phyloP scores from a whole-genome alignment of 2,329 filamentous ascomycete genomes.

The Cyphellophora attinorum region DNA sequence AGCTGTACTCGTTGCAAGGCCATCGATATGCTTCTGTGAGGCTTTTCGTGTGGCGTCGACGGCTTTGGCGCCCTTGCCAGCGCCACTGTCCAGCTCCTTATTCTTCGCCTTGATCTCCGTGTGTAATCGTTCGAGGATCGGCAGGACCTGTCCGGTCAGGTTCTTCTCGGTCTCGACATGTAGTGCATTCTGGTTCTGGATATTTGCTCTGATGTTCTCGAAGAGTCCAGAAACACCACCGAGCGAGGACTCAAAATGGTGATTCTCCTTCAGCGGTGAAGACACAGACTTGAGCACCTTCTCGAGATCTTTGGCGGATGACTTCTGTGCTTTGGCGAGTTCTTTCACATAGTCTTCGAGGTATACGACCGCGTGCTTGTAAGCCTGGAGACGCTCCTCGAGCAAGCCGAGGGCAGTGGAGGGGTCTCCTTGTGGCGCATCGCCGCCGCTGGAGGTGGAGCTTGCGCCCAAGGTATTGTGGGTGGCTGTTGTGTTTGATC shows the following conservation, averaged over 20 bases:
- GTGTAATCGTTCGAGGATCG: slow-evolving; percentile 82
- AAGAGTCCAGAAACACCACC: slow-evolving; percentile 84
- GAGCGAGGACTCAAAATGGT: slow-evolving; percentile 87
- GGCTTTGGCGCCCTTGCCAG: slow-evolving; percentile 74
- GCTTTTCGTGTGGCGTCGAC: slow-evolving; percentile 78
- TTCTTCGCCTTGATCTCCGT: slow-evolving; percentile 94
- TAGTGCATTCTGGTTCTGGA: slow-evolving; percentile 75
- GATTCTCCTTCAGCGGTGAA: slow-evolving; percentile 74
- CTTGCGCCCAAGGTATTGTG: not conserved
- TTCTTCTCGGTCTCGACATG: slow-evolving; percentile 87
- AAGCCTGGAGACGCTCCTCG: slow-evolving; percentile 78
- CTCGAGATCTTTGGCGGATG: slow-evolving; percentile 89
- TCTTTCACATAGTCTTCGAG: slow-evolving; percentile 81
- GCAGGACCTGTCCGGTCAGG: slow-evolving; percentile 75
- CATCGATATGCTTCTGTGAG: slow-evolving; percentile 94
- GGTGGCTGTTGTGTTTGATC: slow-evolving; percentile 9
- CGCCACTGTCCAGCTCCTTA: slow-evolving; percentile 77
- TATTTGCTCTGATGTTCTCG: slow-evolving; percentile 88
- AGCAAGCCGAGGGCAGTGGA: slow-evolving; percentile 71
- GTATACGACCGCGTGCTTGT: slow-evolving; percentile 89
- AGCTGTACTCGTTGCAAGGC: slow-evolving; percentile 78
- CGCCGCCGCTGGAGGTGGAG: slow-evolving; percentile 39
- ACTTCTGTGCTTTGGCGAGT: slow-evolving; percentile 76
- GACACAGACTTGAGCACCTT: slow-evolving; percentile 86
- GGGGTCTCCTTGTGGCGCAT: slow-evolving; percentile 51